Percentiles rank a stretch among this genome's conserved stretches.
These are phyloP conservation scores for Pichia eremophila DNA, from an alignment of 805 yeast genomes.

Conservation along the genomic window DNA sequence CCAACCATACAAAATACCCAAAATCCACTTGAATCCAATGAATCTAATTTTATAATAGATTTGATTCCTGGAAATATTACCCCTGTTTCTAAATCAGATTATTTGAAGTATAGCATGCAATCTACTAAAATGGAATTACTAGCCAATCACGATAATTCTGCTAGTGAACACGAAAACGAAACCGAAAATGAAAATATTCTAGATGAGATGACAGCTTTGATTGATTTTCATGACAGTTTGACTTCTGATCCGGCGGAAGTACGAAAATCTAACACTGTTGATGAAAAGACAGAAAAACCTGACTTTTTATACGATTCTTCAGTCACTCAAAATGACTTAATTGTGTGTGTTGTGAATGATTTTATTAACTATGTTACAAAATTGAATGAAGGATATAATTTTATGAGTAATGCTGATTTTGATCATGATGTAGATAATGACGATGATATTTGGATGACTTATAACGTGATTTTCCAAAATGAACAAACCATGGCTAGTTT, in stretches of 20 bases:
- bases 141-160: not conserved
- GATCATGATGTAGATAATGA: not conserved
- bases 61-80: not conserved
- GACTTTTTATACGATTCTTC: conserved; percentile 3
- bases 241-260: not conserved
- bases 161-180: not conserved
- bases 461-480: not conserved
- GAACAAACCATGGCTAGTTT: not conserved
- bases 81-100: conserved; percentile 12
- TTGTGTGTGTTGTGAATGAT: not conserved
- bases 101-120: conserved; percentile 9
- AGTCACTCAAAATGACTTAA: not conserved
- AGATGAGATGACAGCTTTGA: not conserved
- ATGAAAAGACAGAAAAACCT: not conserved
- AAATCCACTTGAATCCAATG: not conserved
- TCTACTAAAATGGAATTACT: not conserved
- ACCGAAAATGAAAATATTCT: not conserved
- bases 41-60: not conserved
- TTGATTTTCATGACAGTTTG: not conserved
- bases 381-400: not conserved
- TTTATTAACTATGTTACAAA: not conserved
- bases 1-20: not conserved
- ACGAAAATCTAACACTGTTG: not conserved
- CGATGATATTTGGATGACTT: not conserved
- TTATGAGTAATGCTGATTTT: not conserved